Conservation (phyloP, 768 basidiomycete genomes). For the Kondoa subrosea region DNA sequence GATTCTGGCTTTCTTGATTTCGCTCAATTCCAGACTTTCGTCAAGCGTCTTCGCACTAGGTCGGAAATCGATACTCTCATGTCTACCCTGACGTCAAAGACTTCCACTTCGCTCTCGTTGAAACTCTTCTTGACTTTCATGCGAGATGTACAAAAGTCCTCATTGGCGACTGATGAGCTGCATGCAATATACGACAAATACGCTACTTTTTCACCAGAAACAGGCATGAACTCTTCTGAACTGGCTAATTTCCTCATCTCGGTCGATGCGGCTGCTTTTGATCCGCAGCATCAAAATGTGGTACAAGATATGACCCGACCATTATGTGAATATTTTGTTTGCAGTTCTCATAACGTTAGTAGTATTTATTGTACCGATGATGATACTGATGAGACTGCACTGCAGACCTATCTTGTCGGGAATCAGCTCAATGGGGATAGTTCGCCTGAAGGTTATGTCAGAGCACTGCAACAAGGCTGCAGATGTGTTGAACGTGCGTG, state of each 20-base stretch:
- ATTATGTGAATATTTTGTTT: slow-evolving; percentile 71
- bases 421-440: slow-evolving; percentile 60
- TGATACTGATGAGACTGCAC: too few relatives aligned
- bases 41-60: slow-evolving; percentile 64
- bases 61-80: slow-evolving; percentile 55
- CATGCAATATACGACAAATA: slow-evolving; percentile 20
- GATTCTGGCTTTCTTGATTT: slow-evolving; percentile 45
- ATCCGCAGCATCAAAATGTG: slow-evolving; percentile 35
- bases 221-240: slow-evolving; percentile 41
- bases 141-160: slow-evolving; percentile 37
- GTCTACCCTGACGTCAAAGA: background rate
- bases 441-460: slow-evolving; percentile 81
- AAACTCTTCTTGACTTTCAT: slow-evolving; percentile 42
- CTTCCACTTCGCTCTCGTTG: slow-evolving; percentile 29
- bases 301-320: slow-evolving; percentile 79
- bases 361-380: background rate
- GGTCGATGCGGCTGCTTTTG: slow-evolving; percentile 50
- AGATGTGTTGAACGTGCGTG: slow-evolving; percentile 78
- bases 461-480: slow-evolving; percentile 72
- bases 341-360: slow-evolving; percentile 60
- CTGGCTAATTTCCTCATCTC: slow-evolving; percentile 71
- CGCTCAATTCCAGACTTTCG: slow-evolving; percentile 59
- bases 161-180: slow-evolving; percentile 2
- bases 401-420: slow-evolving; percentile 59
- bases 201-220: slow-evolving; percentile 19